A percentile compares a stretch with the other conserved stretches of the same genome.
Evolutionary conservation across 148 eudicot genomes (phyloP).

Genomic region (Spergularia bocconei): DNA sequence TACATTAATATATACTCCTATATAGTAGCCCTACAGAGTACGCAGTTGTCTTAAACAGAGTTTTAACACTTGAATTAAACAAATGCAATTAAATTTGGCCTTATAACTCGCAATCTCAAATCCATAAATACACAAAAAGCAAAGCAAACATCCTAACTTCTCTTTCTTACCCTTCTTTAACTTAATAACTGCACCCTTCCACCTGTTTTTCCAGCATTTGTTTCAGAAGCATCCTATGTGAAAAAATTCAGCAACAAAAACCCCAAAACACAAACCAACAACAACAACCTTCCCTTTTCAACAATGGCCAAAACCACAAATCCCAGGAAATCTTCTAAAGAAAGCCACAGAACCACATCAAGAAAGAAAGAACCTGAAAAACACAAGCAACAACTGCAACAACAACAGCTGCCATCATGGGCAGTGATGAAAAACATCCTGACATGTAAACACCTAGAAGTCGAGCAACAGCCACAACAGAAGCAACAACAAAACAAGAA

Average conservation of each 20-base stretch:
- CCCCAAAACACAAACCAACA: slow-evolving; percentile 20
- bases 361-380: slow-evolving; percentile 12
- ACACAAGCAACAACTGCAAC: slow-evolving; percentile 6
- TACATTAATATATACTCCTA: background rate
- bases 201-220: slow-evolving; percentile 21
- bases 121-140: slow-evolving; percentile 24
- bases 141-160: slow-evolving; percentile 9
- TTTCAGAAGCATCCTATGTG: slow-evolving; percentile 32
- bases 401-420: slow-evolving; percentile 61
- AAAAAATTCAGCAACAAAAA: slow-evolving; percentile 9
- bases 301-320: slow-evolving; percentile 64
- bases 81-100: slow-evolving; percentile 7
- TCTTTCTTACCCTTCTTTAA: background rate
- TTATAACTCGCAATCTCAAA: slow-evolving; percentile 12
- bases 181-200: slow-evolving; percentile 17
- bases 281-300: background rate
- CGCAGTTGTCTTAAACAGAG: background rate
- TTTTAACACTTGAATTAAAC: slow-evolving; percentile 6
- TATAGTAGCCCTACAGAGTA: too few relatives aligned
- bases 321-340: slow-evolving; percentile 43
- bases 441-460: slow-evolving; percentile 74
- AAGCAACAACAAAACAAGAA: slow-evolving; percentile 27
- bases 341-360: slow-evolving; percentile 32
- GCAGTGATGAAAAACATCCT: slow-evolving; percentile 67
- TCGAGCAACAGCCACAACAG: slow-evolving; percentile 34